phyloP scores from a whole-genome alignment of 2,329 filamentous ascomycete species.

The Chaetomium strumarium region DNA sequence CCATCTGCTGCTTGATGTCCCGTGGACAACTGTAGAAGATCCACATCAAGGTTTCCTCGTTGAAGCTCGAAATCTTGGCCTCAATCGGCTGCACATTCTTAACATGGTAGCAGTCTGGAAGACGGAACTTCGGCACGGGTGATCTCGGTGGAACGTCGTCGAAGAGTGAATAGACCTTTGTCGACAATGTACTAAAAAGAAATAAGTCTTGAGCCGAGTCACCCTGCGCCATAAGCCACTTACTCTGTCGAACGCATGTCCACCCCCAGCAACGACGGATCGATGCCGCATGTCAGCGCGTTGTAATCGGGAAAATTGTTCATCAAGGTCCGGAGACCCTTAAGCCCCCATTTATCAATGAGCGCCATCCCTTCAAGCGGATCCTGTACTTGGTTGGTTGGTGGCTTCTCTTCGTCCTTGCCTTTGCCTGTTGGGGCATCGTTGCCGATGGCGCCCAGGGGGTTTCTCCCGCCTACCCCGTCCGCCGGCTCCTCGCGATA shows the following conservation, averaged over 20 bases:
- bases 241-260: slow-evolving; percentile 55
- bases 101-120: slow-evolving; percentile 63
- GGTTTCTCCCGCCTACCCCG: slow-evolving; percentile 34
- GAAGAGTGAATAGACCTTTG: slow-evolving; percentile 56
- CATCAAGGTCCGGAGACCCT: slow-evolving; percentile 58
- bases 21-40: slow-evolving; percentile 63
- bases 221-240: slow-evolving; percentile 26
- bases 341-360: slow-evolving; percentile 59
- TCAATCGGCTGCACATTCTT: slow-evolving; percentile 61
- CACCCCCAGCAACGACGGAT: slow-evolving; percentile 51
- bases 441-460: slow-evolving; percentile 43
- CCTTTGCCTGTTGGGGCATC: slow-evolving; percentile 36
- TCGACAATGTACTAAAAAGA: slow-evolving; percentile 45
- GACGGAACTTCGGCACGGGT: slow-evolving; percentile 48
- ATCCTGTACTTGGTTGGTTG: slow-evolving; percentile 44
- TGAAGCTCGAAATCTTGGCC: slow-evolving; percentile 60
- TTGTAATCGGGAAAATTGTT: slow-evolving; percentile 59
- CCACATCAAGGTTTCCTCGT: slow-evolving; percentile 63
- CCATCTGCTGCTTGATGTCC: slow-evolving; percentile 58
- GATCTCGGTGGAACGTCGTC: slow-evolving; percentile 55
- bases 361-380: slow-evolving; percentile 56
- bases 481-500: slow-evolving; percentile 42
- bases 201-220: slow-evolving; percentile 10
- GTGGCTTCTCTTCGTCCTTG: slow-evolving; percentile 39
- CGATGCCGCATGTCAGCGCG: slow-evolving; percentile 54